Base-by-base conservation (phyloP, 2,329 filamentous ascomycete species). In the Keithomyces neogunnii region DNA sequence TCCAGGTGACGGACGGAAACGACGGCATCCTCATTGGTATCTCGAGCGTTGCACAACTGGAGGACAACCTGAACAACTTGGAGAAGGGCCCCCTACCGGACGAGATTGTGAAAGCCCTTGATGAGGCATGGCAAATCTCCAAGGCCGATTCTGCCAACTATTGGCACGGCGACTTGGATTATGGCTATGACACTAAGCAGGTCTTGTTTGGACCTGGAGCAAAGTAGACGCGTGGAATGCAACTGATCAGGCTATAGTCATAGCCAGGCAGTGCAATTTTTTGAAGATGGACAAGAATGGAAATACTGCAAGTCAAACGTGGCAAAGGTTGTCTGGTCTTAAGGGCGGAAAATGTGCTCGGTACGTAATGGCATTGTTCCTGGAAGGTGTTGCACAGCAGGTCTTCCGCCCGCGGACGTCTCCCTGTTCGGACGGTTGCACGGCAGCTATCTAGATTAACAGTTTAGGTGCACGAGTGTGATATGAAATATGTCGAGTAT, bases 41-140 rank as follows among this genome's bases (percentile, higher is more conserved):
- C 48, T 82, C 78, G 51, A 80, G 73, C 59, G 66, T 76, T 46
- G 70, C 72, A 48, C 81, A 85, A 66, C 69, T 85, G 35, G 72
- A 76, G 59, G 69, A 73, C 56, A 84, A 84, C 63, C 68, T 85
- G 49, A 68, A 75, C 51, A 70, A 75, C 55, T 63, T 85, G 32
- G 79, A 84, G 63, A 81, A 82, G 77, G 85, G 88, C 0, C 87
- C 88, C 1, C 69, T 95, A 56, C 88, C 88, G 0, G 80, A 87
- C 10, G 87, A 89, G 30, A 84, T 95, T 13, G 77, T 95, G 8
- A 69, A 84, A 63, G 83, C 80, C 10, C 71, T 95, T 52, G 88
- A 95, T 59, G 73, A 88, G 66, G 89, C 87, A 3, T 95, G 90
- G 89, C 56, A 75, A 59, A 72, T 85, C n/a, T 73, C 78, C 10